Base-by-base conservation (phyloP, 306 rosid species). In the Datisca glomerata region DNA sequence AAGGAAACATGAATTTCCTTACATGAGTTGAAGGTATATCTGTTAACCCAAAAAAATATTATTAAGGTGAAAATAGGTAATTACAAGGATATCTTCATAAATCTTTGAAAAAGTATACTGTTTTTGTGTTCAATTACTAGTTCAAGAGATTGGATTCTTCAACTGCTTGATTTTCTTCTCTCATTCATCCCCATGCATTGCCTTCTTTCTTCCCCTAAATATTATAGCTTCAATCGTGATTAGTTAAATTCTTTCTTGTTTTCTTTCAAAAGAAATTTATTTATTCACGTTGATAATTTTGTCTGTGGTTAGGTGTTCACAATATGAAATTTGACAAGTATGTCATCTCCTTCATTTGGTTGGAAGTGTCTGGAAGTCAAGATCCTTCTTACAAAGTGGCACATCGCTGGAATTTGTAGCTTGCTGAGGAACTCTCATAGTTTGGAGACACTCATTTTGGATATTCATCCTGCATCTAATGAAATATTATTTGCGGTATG, bases 341-440 rank as follows among this genome's bases (percentile, higher is more conserved):
- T 43, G 4, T 33, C 49, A 14, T 22, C 12, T 43, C 49, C 21
- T 43, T n/a, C 8, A 19, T 7, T 33, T 43, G 49, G 49, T 43
- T 43, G 49, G 49, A 43, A 23, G 9, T 2, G 12, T 14, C 11
- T 43, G 24, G 33, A 43, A 25, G 22, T 43, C 49, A 43, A 21
- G 24, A 31, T 43, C 15, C 33, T 43, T 23, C 16, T 24, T 7
- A 43, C 49, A 24, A 23, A 23, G 49, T 43, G 49, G 49, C 49
- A 43, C 20, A 6, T 43, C 19, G 32, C 49, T 43, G 49, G 49
- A 43, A 43, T 43, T 22, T 43, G 49, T 33, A 43, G 34, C 49
- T 22, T 43, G 22, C 49, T 43, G 32, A 24, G 11, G 34, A 43
- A 3, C 15, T 43, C 49, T 13, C 20, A 3, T 43, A 13, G 49